Evolutionary conservation across 441 rosid genomes (phyloP).

Genomic region (Euphorbia schlechtendalii): DNA sequence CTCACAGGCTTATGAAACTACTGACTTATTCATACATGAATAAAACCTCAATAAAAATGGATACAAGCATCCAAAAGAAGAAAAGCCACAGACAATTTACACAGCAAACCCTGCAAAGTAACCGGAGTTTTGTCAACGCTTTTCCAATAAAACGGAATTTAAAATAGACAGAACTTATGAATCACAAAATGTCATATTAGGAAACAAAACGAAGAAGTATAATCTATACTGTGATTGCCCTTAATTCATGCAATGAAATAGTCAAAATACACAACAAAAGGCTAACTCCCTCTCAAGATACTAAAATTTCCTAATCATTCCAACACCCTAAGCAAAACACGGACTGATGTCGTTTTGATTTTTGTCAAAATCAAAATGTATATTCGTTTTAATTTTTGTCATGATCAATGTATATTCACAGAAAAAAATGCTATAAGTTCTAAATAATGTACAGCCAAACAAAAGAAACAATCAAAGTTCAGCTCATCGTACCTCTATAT

Average conservation of each 20-base stretch:
- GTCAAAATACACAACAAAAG: not conserved
- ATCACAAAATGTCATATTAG: not conserved
- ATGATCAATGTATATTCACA: too few species aligned
- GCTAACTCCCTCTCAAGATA: not conserved
- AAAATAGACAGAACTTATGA: not conserved
- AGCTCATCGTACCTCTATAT: slow-evolving; percentile 40
- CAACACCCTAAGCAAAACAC: not conserved
- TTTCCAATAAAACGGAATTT: not conserved
- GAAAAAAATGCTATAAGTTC: not conserved
- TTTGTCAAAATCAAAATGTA: not conserved
- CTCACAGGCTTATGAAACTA: slow-evolving; percentile 11
- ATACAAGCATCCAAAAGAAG: slow-evolving; percentile 79
- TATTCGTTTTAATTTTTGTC: too few species aligned
- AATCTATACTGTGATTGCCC: not conserved
- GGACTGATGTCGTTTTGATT: not conserved
- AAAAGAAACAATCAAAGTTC: not conserved
- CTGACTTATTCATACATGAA: slow-evolving; percentile 18
- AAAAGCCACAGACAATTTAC: slow-evolving; percentile 51
- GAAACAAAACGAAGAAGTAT: not conserved
- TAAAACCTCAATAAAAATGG: slow-evolving; percentile 28
- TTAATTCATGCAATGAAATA: not conserved
- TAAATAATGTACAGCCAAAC: not conserved
- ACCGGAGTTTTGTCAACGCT: slow-evolving; percentile 7
- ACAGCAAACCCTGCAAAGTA: slow-evolving; percentile 53
- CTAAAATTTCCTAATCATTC: not conserved